A percentile compares a stretch with the other conserved stretches of the same genome.
phyloP scores from a whole-genome alignment of 306 rosid genomes.

The Clitoria ternatea region DNA sequence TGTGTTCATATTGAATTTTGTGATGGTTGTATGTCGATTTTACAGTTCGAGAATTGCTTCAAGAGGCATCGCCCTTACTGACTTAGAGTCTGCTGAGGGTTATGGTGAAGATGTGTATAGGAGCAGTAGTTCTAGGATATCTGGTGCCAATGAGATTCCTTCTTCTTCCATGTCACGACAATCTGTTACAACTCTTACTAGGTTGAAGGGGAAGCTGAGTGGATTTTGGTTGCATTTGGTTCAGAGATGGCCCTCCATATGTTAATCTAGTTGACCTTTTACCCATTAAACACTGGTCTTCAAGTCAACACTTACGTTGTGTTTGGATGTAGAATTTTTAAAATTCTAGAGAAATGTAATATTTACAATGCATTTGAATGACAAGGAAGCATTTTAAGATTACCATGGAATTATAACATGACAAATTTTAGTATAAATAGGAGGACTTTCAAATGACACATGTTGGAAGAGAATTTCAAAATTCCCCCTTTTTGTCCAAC shows the following conservation, averaged over 20 bases:
- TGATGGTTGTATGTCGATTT: conserved; percentile 21
- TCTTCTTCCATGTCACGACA: conserved; percentile 38
- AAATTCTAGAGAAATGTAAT: too few species aligned
- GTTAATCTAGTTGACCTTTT: conserved; percentile 12
- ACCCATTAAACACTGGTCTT: background rate
- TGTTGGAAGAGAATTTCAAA: too few species aligned
- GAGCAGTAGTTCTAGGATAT: conserved; percentile 33
- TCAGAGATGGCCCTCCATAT: conserved; percentile 89
- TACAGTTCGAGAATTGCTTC: conserved; percentile 82
- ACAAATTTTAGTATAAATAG: too few species aligned
- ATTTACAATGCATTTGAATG: too few species aligned
- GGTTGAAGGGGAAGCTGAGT: conserved; percentile 52
- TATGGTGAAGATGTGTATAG: conserved; percentile 32
- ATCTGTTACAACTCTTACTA: conserved; percentile 43
- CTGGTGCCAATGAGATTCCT: background rate
- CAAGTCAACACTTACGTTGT: too few species aligned
- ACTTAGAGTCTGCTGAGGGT: conserved; percentile 60
- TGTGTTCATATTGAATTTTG: background rate
- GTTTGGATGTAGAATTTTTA: too few species aligned
- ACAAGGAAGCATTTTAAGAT: too few species aligned
- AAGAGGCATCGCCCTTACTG: conserved; percentile 72
- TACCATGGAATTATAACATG: too few species aligned
- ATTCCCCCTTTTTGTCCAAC: too few species aligned
- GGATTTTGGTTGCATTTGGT: conserved; percentile 58
- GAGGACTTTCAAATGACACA: too few species aligned